Evolutionary conservation across 805 yeast genomes (phyloP).

Genomic region (Candida nonsorbophila): DNA sequence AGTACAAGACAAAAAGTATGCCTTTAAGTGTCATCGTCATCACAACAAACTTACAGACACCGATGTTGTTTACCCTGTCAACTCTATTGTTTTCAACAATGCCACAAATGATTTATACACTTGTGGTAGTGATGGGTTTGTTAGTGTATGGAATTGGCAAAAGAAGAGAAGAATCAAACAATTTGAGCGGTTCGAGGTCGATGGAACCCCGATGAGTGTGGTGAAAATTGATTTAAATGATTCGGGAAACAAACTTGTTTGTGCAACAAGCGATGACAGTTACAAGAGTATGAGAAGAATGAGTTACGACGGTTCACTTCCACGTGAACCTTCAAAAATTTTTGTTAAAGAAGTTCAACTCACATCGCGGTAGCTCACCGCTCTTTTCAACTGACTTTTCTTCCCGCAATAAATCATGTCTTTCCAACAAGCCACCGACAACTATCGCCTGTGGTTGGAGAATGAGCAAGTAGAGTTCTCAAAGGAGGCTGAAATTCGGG

Average conservation of each 20-base stretch:
- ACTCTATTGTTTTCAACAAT: constrained; percentile 40
- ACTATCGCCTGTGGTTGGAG: constrained; percentile 23
- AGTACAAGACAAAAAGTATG: constrained; percentile 49
- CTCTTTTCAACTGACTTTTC: no score
- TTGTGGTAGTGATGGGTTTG: constrained; percentile 46
- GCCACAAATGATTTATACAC: constrained; percentile 38
- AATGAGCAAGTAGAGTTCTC: constrained; percentile 41
- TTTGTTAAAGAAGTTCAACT: no score
- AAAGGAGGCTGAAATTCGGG: constrained; percentile 53
- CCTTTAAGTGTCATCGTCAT: constrained; percentile 74
- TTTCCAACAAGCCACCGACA: constrained; percentile 12
- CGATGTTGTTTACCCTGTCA: constrained; percentile 52
- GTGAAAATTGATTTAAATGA: constrained; percentile 15
- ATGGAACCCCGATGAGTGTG: no score
- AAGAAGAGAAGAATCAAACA: constrained; percentile 39
- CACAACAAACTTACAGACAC: constrained; percentile 31
- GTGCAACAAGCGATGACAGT: constrained; percentile 40
- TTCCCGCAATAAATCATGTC: not conserved
- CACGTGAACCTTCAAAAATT: constrained; percentile 14
- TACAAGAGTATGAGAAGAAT: constrained; percentile 20
- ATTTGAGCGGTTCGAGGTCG: constrained; percentile 17
- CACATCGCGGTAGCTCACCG: no score
- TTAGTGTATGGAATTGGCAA: constrained; percentile 48
- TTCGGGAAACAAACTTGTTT: constrained; percentile 19
- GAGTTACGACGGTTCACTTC: constrained; percentile 4